Conservation (phyloP, 345 rosid species). For the Atalantia buxifolia region DNA sequence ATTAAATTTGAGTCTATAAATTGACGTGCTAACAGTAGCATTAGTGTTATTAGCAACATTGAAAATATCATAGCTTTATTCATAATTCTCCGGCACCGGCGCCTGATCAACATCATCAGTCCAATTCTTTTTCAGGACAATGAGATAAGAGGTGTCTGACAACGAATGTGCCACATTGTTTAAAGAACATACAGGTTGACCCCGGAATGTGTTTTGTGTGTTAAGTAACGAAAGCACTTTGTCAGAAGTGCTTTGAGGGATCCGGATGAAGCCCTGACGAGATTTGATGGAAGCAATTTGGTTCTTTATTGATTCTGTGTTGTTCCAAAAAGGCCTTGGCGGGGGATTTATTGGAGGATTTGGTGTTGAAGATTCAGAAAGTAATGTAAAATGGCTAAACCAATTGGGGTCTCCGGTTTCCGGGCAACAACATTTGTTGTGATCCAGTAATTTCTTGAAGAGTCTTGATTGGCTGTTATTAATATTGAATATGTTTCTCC, state of each 20-base stretch:
- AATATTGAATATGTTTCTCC: conserved; percentile 76
- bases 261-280: neutral
- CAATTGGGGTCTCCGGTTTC: conserved; percentile 35
- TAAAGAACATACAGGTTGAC: conserved; percentile 25
- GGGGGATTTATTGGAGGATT: neutral
- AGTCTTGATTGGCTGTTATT: conserved; percentile 46
- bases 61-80: conserved; percentile 17
- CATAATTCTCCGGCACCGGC: neutral
- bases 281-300: conserved; percentile 17
- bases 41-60: conserved; percentile 19
- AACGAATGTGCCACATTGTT: conserved; percentile 29
- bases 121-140: conserved; percentile 16
- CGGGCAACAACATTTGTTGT: conserved; percentile 55
- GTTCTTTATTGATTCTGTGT: neutral
- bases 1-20: conserved; percentile 18
- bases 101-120: conserved; percentile 11
- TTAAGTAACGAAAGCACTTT: conserved; percentile 25
- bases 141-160: conserved; percentile 31
- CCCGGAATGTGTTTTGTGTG: conserved; percentile 30
- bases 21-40: conserved; percentile 18
- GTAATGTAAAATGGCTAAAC: conserved; percentile 46
- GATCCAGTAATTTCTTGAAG: conserved; percentile 60
- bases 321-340: conserved; percentile 18
- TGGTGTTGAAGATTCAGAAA: conserved; percentile 42
- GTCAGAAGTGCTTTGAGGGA: conserved; percentile 7